Evolutionary conservation across 306 rosid species (phyloP), one percentile per base, ranked within the genome.

Genomic region (Prunus padus): DNA sequence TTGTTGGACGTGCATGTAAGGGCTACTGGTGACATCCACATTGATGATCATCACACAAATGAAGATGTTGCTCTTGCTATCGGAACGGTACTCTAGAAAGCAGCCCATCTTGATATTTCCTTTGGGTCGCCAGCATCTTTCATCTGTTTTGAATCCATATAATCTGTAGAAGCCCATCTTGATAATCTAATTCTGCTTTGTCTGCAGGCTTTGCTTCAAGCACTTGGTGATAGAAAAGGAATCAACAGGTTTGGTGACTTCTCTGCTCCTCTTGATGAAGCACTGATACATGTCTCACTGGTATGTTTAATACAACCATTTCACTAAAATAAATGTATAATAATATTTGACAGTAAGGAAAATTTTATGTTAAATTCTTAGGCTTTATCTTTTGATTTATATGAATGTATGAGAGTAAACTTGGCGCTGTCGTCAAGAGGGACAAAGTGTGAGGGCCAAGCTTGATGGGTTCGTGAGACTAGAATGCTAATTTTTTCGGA

Each of bases 231-330:
- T 83, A 88, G 99, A 80, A 95, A 89, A 84, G 99, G 99, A 69
- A 92, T 92, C 80, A 82, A 87, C 77, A 92, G 99, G 87, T 95
- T 95, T 70, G 99, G 99, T 61, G 79, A 95, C 89, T 95, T 95
- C 85, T 89, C 97, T 49, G 96, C 97, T 67, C 96, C 99, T 83
- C 99, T 92, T 16, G 99, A 95, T 79, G 99, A 95, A 84, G 96
- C 97, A 59, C 83, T 92, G 47, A 73, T 95, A 80, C 97, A 95
- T 47, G 97, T 92, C 65, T 82, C 99, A 28, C 85, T 95, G 89
- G 99, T 95, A 90, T 80, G 86, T 79, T 83, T 47, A 46, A 2
- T 65, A 37, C 18, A 19, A 26, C 56, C 51, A 44, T 70, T 63
- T 71, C 71, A 16, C 12, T 25, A 11, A 44, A 4, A 11, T 44